These are phyloP conservation scores for Brassica rapa DNA, from an alignment of 345 rosid genomes.

Conservation along the genomic window DNA sequence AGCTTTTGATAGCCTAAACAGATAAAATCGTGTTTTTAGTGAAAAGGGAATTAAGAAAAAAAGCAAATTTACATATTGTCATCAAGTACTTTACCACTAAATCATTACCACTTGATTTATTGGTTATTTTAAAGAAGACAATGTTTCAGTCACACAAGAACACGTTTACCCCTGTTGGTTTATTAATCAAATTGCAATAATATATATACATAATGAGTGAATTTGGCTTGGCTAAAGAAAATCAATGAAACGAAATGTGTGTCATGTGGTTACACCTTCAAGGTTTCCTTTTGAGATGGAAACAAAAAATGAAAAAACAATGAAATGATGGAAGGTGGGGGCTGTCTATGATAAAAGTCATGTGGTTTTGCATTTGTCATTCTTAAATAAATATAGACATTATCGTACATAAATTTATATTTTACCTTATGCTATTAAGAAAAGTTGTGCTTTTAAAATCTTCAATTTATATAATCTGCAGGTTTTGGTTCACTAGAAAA, in stretches of 20 bases:
- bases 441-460: neutral
- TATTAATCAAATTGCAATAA: neutral
- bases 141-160: neutral
- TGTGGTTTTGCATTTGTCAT: conserved; percentile 18
- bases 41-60: neutral
- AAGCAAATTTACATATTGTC: neutral
- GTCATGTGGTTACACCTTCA: neutral
- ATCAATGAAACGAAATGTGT: too few species aligned
- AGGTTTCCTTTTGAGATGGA: conserved; percentile 2
- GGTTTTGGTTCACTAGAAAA: neutral
- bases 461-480: neutral
- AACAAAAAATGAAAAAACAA: conserved; percentile 12
- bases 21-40: neutral
- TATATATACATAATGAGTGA: neutral
- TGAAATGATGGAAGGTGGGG: conserved; percentile 28
- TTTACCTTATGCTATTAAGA: neutral
- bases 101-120: too few species aligned
- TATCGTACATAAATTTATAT: neutral
- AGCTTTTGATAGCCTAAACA: neutral
- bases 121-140: neutral
- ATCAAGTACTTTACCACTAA: neutral
- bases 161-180: neutral
- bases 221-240: conserved; percentile 7
- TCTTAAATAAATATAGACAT: neutral
- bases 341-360: neutral